phyloP scores from a whole-genome alignment of 1,284 basidiomycete species.

The Ceratobasidium sp. region DNA sequence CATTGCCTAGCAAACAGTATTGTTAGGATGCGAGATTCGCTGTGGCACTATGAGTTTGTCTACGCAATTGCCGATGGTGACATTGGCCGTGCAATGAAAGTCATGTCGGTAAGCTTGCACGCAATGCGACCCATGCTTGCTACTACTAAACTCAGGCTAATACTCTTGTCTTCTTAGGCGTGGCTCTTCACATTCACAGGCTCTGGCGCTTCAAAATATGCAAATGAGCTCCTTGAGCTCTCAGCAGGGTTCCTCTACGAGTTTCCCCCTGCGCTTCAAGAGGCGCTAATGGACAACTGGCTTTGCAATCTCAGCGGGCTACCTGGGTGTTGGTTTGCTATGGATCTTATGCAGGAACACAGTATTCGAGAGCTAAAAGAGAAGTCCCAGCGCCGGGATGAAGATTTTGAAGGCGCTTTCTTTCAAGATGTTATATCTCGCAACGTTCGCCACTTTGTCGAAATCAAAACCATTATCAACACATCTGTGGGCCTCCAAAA shows the following conservation, averaged over 20 bases:
- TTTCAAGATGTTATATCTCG: slow-evolving; percentile 3
- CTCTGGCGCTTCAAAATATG: neutral
- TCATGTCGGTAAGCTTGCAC: neutral
- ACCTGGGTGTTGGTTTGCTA: slow-evolving; percentile 2
- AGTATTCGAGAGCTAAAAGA: slow-evolving; percentile 5
- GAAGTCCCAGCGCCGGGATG: neutral
- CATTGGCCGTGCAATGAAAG: slow-evolving; percentile 21
- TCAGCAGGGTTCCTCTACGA: neutral
- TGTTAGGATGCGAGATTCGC: neutral
- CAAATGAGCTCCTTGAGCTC: neutral
- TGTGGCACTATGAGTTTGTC: neutral
- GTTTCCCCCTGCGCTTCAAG: neutral
- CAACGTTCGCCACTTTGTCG: no score
- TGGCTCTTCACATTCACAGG: slow-evolving; percentile 18
- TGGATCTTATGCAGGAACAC: slow-evolving; percentile 26
- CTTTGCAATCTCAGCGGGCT: slow-evolving; percentile 1
- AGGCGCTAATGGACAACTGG: slow-evolving; percentile 15
- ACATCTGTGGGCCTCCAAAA: neutral
- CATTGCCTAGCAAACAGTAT: slow-evolving; percentile 18
- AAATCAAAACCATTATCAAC: neutral
- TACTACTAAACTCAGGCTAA: neutral
- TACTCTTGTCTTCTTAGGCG: neutral
- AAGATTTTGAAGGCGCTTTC: neutral
- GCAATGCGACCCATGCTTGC: neutral
- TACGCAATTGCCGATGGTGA: slow-evolving; percentile 13